Evolutionary conservation across 345 rosid genomes (phyloP), one percentile per base, ranked within the genome.

Genomic region (Brassica juncea): DNA sequence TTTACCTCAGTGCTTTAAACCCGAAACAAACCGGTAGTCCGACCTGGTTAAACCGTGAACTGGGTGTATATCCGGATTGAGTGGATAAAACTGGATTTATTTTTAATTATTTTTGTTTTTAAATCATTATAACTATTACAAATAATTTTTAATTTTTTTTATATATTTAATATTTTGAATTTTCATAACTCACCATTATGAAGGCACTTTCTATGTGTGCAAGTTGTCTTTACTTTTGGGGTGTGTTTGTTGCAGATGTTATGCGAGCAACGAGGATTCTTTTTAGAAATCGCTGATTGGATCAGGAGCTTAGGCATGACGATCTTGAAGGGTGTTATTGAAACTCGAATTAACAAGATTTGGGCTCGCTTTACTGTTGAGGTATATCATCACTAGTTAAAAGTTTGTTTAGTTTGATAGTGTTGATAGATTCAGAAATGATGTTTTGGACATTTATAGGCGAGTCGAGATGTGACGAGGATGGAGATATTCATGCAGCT

Each of bases 291-390:
- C 67, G 99, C 97, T 16, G 97, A 95, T 71, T 71, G 93, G 73
- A 89, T 95, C 77, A 81, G 92, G 82, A 93, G 97, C 70, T 72
- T 95, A 85, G 99, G 99, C 64, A 81, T 95, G 70, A 95, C 97
- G 60, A 95, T 95, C 86, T 86, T 95, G 89, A 95, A 88, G 80
- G 99, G 99, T 21, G 86, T 92, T 30, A 88, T 96, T 87, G 97
- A 96, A 81, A 86, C 94, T 76, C 85, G 90, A 47, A 66, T 86
- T 16, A 94, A 89, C 85, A 92, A 93, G 85, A 88, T 93, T 59
- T 90, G 97, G 97, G 98, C 97, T 32, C 91, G 86, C 28, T 96
- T 93, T 82, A 85, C 90, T 0, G 97, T 96, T 1, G 99, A 93
- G 97, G 99, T 95, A 86, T 34, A 19, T 72, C 19, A n/a, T 52